Conservation (phyloP, 257 asterid genomes). For the Lycium barbarum region DNA sequence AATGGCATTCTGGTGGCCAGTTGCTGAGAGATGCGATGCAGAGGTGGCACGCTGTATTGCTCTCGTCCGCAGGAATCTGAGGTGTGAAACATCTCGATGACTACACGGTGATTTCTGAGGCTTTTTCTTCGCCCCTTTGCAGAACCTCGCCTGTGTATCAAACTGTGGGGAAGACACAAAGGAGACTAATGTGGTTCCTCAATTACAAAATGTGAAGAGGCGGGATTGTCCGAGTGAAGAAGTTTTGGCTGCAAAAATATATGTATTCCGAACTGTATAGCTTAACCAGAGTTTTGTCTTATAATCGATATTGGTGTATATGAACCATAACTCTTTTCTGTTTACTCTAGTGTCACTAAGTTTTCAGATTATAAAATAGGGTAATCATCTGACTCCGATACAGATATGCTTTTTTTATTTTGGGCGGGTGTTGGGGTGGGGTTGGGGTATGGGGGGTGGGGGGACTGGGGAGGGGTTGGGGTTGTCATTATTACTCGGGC, state of each 20-base stretch:
- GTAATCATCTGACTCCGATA: background rate
- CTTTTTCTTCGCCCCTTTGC: background rate
- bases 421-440: too few species aligned
- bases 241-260: background rate
- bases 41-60: background rate
- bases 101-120: slow-evolving; percentile 13
- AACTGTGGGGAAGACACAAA: background rate
- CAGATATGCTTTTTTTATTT: background rate
- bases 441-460: too few species aligned
- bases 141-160: background rate
- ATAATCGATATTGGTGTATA: background rate
- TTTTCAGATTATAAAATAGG: background rate
- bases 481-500: too few species aligned
- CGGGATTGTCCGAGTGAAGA: background rate
- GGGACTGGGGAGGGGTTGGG: too few species aligned
- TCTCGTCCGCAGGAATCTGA: slow-evolving; percentile 16
- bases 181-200: background rate
- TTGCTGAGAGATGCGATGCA: slow-evolving; percentile 21
- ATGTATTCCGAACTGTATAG: background rate
- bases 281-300: background rate
- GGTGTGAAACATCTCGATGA: background rate
- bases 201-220: background rate
- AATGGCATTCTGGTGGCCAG: background rate
- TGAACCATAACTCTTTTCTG: background rate
- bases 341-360: background rate